Base-by-base conservation (phyloP, 2,329 filamentous ascomycete species). In the Beauveria caledonica region DNA sequence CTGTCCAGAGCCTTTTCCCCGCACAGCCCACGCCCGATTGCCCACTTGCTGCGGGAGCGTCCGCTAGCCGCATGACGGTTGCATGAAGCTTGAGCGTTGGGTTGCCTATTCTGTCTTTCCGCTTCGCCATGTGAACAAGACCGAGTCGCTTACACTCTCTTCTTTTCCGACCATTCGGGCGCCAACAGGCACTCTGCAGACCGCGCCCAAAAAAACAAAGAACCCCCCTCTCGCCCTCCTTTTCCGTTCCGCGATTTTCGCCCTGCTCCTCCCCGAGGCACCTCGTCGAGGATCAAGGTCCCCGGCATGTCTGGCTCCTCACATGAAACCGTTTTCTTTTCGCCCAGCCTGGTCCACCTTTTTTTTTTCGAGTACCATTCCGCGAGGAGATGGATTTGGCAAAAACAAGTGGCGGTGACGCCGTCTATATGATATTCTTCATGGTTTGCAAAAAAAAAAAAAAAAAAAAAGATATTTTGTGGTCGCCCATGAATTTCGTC, bases 371-470 rank as follows among this genome's bases (percentile, higher is more conserved):
- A 48, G 40, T 62, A 62, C 60, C 60, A 62, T 50, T 44, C 60
- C 60, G 60, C 19, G 60, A 59, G 55, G 56, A 55, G 33, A 55
- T 62, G 60, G 60, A 55, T 59, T 62, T 61, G 21, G 25, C 49
- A 36, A 36, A 40, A 33, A 51, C n/a, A 51, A 51, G 27, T 62
- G 56, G 60, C 60, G 50, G 55, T 58, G 55, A 40, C 50, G 60
- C 60, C 60, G 55, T 62, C 60, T 62, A 62, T 54, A 51, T 56
- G 44, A 17, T 50, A 53, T 55, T 58, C 33, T 56, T 50, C 45
- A 44, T 57, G 45, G 8, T 27, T 51, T 39, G 39, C 27, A 44
- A 23, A 23, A 45, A 44, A n/a, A 33, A 33, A 33, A 33, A 10
- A 9, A 33, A 10, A 29, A 33, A n/a, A n/a, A 53, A n/a, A 4